Base-by-base conservation (phyloP, 148 eudicot species). In the Fagopyrum esculentum region DNA sequence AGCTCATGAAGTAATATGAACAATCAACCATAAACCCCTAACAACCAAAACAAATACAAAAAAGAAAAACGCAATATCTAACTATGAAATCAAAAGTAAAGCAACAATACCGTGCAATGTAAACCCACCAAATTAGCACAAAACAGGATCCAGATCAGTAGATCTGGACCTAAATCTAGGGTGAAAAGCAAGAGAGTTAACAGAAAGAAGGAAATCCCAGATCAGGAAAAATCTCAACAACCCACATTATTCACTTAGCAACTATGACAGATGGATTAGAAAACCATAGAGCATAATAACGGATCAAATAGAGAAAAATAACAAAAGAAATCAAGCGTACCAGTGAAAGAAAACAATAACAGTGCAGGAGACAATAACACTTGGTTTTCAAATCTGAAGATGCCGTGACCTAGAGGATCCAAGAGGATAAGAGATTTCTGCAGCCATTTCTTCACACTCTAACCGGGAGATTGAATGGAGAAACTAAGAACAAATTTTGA, bases 81-180 rank as follows among this genome's bases (percentile, higher is more conserved):
- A 35, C 70, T 40, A 50, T 43, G 22, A 71, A 19, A 35, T 72
- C 76, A 55, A 59, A 74, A 26, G 74, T 52, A 17, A 59, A 75
- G 13, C 16, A 70, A 71, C 51, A 49, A 63, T 1, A 43, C 9
- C 52, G n/a, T 10, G 44, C 40, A 49, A 46, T 72, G 74, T 11
- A 50, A 71, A 64, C 46, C 46, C 70, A 12, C 70, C 76, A 46
- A 16, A 29, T 72, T 70, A 48, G 64, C 64, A 26, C 73, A 76
- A n/a, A 47, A 49, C 17, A 35, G 11, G 26, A 72, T 51, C 50
- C 48, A 46, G 66, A 75, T 69, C 6, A 35, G 16, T 77, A 86
- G 85, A 86, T 84, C 83, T 80, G 72, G 74, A 74, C 74, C 74
- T 61, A 78, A 81, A 74, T 78, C 83, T 9, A 59, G 77, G 74